Evolutionary conservation across 768 basidiomycete species (phyloP).

Genomic region (Leccinum aurantiacum): DNA sequence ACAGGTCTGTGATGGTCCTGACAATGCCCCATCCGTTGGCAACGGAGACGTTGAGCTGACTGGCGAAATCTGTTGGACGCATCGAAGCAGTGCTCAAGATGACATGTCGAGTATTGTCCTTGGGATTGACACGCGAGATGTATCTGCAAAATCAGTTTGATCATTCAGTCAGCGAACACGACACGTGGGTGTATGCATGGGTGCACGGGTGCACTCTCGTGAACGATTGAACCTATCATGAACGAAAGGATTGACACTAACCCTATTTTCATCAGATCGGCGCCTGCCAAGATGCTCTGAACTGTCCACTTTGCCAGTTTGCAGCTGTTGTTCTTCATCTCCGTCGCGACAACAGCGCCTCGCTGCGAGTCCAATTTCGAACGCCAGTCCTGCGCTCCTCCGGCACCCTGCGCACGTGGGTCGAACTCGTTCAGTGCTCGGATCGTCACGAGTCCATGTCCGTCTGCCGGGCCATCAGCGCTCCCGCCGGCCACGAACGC

Average conservation of each 20-base stretch:
- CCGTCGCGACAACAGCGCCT: slow-evolving; percentile 96
- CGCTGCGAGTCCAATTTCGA: slow-evolving; percentile 95
- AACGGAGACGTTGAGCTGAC: slow-evolving; percentile 91
- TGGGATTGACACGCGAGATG: slow-evolving; percentile 90
- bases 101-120: slow-evolving; percentile 94
- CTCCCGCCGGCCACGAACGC: slow-evolving; percentile 61
- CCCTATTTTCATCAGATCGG: slow-evolving; percentile 97
- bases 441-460: slow-evolving; percentile 83
- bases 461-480: slow-evolving; percentile 60
- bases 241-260: slow-evolving; percentile 40
- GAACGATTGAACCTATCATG: background rate
- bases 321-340: slow-evolving; percentile 99
- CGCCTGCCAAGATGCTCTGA: slow-evolving; percentile 92
- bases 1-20: slow-evolving; percentile 89
- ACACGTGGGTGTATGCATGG: background rate
- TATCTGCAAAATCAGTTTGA: slow-evolving; percentile 53
- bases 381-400: slow-evolving; percentile 98
- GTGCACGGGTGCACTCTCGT: background rate
- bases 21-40: slow-evolving; percentile 99
- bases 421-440: slow-evolving; percentile 98
- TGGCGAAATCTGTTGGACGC: slow-evolving; percentile 92
- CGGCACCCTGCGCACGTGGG: slow-evolving; percentile 82
- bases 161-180: slow-evolving; percentile 11
- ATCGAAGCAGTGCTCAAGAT: slow-evolving; percentile 93
- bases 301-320: slow-evolving; percentile 98